Conservation (phyloP, 345 rosid genomes). For the Erysimum cheiranthoides region DNA sequence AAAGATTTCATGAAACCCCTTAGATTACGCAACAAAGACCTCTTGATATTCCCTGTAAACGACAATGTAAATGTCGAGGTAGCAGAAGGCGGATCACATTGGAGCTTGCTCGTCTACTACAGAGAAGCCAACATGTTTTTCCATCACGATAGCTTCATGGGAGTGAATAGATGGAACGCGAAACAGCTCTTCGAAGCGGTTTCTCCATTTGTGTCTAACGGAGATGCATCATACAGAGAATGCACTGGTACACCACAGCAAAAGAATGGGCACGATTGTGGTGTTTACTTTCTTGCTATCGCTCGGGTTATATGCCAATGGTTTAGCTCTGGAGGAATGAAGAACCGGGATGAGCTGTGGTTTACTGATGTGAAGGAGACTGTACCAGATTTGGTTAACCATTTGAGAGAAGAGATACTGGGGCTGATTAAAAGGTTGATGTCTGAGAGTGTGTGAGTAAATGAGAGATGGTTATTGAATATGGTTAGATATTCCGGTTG, state of each 20-base stretch:
- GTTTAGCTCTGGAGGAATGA: conserved; percentile 46
- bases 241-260: conserved; percentile 67
- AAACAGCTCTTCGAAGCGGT: conserved; percentile 55
- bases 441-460: conserved; percentile 38
- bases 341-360: conserved; percentile 57
- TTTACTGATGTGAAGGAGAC: conserved; percentile 61
- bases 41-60: conserved; percentile 77
- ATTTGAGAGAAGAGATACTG: conserved; percentile 63
- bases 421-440: conserved; percentile 59
- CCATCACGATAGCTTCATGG: conserved; percentile 75
- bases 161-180: conserved; percentile 52
- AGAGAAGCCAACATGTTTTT: conserved; percentile 60
- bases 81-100: conserved; percentile 86
- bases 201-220: conserved; percentile 46
- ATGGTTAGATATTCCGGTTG: neutral
- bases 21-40: conserved; percentile 49
- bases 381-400: conserved; percentile 57
- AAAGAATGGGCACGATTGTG: conserved; percentile 75
- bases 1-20: conserved; percentile 70
- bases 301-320: conserved; percentile 65
- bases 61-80: conserved; percentile 62
- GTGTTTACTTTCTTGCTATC: conserved; percentile 63
- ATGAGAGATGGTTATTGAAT: conserved; percentile 30
- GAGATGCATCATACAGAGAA: conserved; percentile 52
- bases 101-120: conserved; percentile 79